Base-by-base conservation (phyloP, 805 yeast genomes). In the Metschnikowia sp. region DNA sequence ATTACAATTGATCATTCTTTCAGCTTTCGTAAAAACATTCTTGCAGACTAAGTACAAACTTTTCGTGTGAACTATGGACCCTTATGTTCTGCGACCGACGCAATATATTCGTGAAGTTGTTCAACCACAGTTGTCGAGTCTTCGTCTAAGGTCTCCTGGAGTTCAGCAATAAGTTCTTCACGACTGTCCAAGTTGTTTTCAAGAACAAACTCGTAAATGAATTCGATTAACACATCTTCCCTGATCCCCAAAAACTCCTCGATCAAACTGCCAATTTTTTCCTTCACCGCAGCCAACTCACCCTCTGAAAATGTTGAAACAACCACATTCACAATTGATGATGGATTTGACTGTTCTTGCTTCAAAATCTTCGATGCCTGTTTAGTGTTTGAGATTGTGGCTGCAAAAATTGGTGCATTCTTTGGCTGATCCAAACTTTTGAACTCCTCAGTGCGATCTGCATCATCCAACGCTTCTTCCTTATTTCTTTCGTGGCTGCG, bases 181-280 rank as follows among this genome's bases (percentile, higher is more conserved):
- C 66, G 66, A 8, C 57, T 63, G 36, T 56, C 65, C 26, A 74
- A 60, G 28, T 63, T 65, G 19, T 61, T 50, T 15, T 53, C 57
- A 30, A 63, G 53, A 4, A 79, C 61, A 44, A 72, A 68, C 32
- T 66, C 66, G 32, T 65, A 56, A 29, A 82, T 68, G 44, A 74
- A 77, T 2, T 70, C 69, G 11, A 72, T 63, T 50, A 82, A 65
- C 37, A 77, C 74, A 11, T 76, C 79, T 50, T 81, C 87, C 42
- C 66, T 64, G 39, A 78, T 66, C 1, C 85, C 86, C 40, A 82
- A 59, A 47, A 70, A 76, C 47, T 79, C 82, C 45, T 74, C 81
- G 31, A 82, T 61, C 40, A 77, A 65, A 3, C 59, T 61, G n/a
- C 65, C 69, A 18, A 80, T 63, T 49, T 71, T 72, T 0, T 56